phyloP scores from a whole-genome alignment of 2,329 filamentous ascomycete genomes.

The Diplodia mutila region DNA sequence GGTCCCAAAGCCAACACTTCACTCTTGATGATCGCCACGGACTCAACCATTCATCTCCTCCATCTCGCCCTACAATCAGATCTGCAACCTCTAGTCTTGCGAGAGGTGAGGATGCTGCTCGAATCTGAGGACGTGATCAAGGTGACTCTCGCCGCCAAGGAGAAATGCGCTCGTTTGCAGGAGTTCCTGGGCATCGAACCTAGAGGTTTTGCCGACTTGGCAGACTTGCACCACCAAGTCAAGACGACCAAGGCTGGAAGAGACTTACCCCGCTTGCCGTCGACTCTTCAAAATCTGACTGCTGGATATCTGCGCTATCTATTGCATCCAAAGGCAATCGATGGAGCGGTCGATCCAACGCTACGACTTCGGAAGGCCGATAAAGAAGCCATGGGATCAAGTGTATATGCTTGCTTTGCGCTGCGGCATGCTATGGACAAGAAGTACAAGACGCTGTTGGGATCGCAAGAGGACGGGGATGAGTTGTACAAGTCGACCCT shows the following conservation, averaged over 20 bases:
- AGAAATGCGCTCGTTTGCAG: slow-evolving; percentile 67
- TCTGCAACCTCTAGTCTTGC: slow-evolving; percentile 57
- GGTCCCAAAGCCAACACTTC: slow-evolving; percentile 72
- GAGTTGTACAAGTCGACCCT: not conserved
- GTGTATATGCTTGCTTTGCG: not conserved
- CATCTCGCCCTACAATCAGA: slow-evolving; percentile 63
- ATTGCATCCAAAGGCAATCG: not conserved
- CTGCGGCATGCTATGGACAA: not conserved
- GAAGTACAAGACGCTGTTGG: too few relatives aligned
- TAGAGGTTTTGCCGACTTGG: slow-evolving; percentile 73
- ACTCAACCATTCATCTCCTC: slow-evolving; percentile 76
- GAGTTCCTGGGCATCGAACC: slow-evolving; percentile 68
- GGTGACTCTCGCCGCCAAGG: slow-evolving; percentile 74
- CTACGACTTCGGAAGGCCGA: not conserved
- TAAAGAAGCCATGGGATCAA: not conserved
- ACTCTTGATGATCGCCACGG: slow-evolving; percentile 79
- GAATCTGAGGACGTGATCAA: slow-evolving; percentile 73
- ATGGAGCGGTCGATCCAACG: not conserved
- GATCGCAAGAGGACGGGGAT: not conserved
- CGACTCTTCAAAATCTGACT: not conserved
- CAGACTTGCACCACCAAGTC: not conserved
- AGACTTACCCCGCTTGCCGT: not conserved
- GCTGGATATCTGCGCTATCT: not conserved
- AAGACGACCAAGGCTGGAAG: not conserved
- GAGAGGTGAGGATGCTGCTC: slow-evolving; percentile 71